These are phyloP conservation scores for Sporothrix variecibatus DNA, from an alignment of 2,329 filamentous ascomycete species.

Conservation along the genomic window DNA sequence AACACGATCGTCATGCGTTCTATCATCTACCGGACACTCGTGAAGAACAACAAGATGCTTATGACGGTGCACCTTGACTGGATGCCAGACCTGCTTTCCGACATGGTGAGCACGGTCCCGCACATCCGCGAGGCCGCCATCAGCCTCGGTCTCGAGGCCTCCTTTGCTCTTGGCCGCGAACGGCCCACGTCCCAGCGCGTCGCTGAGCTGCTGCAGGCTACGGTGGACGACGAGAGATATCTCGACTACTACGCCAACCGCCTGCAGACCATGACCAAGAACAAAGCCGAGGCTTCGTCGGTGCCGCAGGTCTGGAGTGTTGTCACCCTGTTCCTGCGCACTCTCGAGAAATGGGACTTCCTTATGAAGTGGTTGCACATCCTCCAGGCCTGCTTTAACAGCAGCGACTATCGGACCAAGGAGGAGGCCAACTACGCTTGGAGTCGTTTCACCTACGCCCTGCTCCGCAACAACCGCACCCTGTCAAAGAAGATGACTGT, in stretches of 20 bases:
- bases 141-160: conserved; percentile 69
- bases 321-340: conserved; percentile 75
- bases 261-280: conserved; percentile 68
- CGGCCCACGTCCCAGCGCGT: conserved; percentile 67
- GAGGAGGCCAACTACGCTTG: conserved; percentile 81
- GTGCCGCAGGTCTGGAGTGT: conserved; percentile 91
- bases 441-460: conserved; percentile 78
- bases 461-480: conserved; percentile 62
- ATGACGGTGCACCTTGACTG: conserved; percentile 77
- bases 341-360: conserved; percentile 70
- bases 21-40: conserved; percentile 73
- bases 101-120: conserved; percentile 75
- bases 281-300: conserved; percentile 60
- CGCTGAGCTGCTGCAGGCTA: conserved; percentile 61
- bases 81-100: conserved; percentile 79
- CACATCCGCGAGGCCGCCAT: conserved; percentile 78
- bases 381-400: conserved; percentile 83
- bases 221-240: conserved; percentile 63
- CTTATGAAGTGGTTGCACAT: conserved; percentile 74
- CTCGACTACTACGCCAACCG: conserved; percentile 68
- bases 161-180: conserved; percentile 69
- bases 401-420: conserved; percentile 68
- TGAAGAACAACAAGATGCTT: conserved; percentile 63
- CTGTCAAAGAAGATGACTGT: conserved; percentile 57
- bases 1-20: conserved; percentile 77